These are phyloP conservation scores for Zasmidium citrigriseum DNA, from an alignment of 2,329 filamentous ascomycete genomes.

Conservation along the genomic window DNA sequence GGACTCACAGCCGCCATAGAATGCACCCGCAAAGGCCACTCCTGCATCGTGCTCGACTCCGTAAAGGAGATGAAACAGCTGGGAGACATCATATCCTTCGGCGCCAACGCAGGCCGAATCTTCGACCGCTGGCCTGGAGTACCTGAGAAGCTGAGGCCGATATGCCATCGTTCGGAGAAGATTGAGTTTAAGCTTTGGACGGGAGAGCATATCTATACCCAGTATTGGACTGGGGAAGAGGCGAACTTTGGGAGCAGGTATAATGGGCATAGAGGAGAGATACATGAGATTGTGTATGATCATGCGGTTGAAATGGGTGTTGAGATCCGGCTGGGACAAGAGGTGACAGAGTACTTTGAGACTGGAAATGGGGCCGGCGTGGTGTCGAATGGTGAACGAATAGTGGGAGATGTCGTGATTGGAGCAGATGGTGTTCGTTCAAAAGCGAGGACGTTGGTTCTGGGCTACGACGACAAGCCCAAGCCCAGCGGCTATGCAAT, in stretches of 20 bases:
- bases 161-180: conserved; percentile 33
- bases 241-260: conserved; percentile 33
- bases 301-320: conserved; percentile 35
- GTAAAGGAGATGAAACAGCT: conserved; percentile 59
- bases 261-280: conserved; percentile 38
- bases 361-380: conserved; percentile 29
- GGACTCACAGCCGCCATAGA: conserved; percentile 65
- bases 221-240: conserved; percentile 36
- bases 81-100: conserved; percentile 65
- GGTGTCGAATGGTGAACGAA: conserved; percentile 36
- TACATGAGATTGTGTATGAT: conserved; percentile 37
- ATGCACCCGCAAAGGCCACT: conserved; percentile 62
- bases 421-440: conserved; percentile 57
- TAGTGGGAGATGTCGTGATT: conserved; percentile 51
- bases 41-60: conserved; percentile 59
- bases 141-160: conserved; percentile 34
- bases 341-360: conserved; percentile 34
- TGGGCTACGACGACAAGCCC: conserved; percentile 48
- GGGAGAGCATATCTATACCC: conserved; percentile 33
- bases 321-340: conserved; percentile 34
- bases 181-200: conserved; percentile 33
- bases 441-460: conserved; percentile 52
- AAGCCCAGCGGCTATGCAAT: conserved; percentile 55
- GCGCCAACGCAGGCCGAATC: conserved; percentile 62
- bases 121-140: conserved; percentile 58